phyloP scores from a whole-genome alignment of 192 early-diverging fungal species.

The Backusella circina region DNA sequence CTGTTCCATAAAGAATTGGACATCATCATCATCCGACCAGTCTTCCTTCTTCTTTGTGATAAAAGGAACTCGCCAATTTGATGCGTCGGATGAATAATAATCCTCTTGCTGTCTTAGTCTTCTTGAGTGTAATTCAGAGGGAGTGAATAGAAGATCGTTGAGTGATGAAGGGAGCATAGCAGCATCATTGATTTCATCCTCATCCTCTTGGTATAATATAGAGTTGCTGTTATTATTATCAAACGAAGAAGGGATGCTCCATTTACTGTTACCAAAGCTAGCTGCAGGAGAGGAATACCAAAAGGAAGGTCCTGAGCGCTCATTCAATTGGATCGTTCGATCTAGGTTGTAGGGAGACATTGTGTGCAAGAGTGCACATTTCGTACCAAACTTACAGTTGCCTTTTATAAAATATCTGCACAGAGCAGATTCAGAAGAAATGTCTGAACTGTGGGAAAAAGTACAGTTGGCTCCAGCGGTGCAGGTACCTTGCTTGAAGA shows the following conservation, averaged over 20 bases:
- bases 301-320: neutral
- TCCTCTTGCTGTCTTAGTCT: slow-evolving; percentile 11
- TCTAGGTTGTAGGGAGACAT: slow-evolving; percentile 10
- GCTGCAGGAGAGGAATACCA: neutral
- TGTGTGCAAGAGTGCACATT: slow-evolving; percentile 63
- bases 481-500: slow-evolving; percentile 73
- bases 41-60: neutral
- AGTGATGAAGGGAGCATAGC: slow-evolving; percentile 48
- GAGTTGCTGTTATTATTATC: neutral
- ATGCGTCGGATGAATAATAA: neutral
- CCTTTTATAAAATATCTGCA: slow-evolving; percentile 80
- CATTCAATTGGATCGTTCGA: neutral
- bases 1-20: slow-evolving; percentile 20
- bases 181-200: slow-evolving; percentile 23
- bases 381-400: slow-evolving; percentile 74
- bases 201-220: too few relatives aligned
- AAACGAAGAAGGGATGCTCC: neutral
- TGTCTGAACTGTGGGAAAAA: slow-evolving; percentile 68
- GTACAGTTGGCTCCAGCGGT: slow-evolving; percentile 71
- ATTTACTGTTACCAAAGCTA: neutral
- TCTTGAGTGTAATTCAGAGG: slow-evolving; percentile 34
- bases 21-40: slow-evolving; percentile 6
- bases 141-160: slow-evolving; percentile 53
- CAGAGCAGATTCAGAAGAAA: slow-evolving; percentile 56
- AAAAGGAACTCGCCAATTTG: neutral